Percentiles rank a stretch among this genome's conserved stretches.
phyloP scores from a whole-genome alignment of 1,284 basidiomycete species.

The Anthracocystis setariae region DNA sequence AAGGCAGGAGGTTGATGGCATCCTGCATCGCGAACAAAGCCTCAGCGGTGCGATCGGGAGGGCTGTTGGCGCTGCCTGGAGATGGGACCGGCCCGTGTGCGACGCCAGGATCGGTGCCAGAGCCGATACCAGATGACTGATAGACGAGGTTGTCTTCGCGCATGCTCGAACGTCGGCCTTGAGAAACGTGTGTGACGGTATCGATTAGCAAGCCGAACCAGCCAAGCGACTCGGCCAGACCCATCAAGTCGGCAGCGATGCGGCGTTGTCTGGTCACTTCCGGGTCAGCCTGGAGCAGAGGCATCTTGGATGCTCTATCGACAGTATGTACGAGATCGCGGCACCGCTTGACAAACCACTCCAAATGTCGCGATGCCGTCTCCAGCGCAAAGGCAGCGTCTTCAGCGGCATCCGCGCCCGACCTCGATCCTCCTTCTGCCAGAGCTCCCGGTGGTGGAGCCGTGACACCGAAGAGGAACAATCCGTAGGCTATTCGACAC shows the following conservation, averaged over 20 bases:
- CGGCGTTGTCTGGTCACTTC: slow-evolving; percentile 30
- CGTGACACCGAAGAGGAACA: slow-evolving; percentile 48
- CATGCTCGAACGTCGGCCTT: slow-evolving; percentile 40
- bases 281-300: slow-evolving; percentile 23
- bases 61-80: slow-evolving; percentile 10
- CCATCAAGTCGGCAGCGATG: slow-evolving; percentile 43
- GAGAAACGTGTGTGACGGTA: slow-evolving; percentile 44
- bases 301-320: slow-evolving; percentile 37
- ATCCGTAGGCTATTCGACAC: slow-evolving; percentile 40
- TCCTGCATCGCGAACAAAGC: slow-evolving; percentile 49
- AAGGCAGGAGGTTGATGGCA: slow-evolving; percentile 36
- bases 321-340: slow-evolving; percentile 35
- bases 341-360: slow-evolving; percentile 45
- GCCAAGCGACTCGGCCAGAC: slow-evolving; percentile 43
- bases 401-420: slow-evolving; percentile 43
- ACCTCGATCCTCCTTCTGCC: slow-evolving; percentile 32
- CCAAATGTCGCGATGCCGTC: slow-evolving; percentile 45
- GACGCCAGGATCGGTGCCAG: slow-evolving; percentile 38
- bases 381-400: slow-evolving; percentile 49
- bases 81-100: slow-evolving; percentile 18
- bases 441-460: slow-evolving; percentile 45
- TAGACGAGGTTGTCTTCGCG: slow-evolving; percentile 43
- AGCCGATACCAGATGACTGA: slow-evolving; percentile 30
- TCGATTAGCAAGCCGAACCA: slow-evolving; percentile 52
- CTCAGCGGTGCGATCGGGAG: slow-evolving; percentile 37